Percentiles rank a stretch among this genome's conserved stretches.
Conservation (phyloP, 2,329 filamentous ascomycete genomes). For the Trichoderma sp. region DNA sequence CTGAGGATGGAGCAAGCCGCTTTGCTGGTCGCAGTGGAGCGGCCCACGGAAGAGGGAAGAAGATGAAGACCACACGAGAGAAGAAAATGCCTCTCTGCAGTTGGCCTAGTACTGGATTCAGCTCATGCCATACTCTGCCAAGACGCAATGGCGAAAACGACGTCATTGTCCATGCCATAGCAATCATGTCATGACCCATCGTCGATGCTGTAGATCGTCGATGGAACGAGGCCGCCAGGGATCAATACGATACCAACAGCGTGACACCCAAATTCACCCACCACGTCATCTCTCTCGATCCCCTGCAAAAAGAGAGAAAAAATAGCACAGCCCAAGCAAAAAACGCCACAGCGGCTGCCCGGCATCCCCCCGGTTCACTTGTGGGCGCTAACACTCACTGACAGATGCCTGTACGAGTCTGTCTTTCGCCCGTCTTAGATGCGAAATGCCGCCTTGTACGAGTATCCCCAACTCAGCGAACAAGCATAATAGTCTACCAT, state of each 20-base stretch:
- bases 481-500: neutral
- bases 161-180: neutral
- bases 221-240: neutral
- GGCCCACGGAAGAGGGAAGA: neutral
- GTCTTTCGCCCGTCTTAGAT: neutral
- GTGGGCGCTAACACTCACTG: neutral
- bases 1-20: neutral
- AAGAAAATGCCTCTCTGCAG: constrained; percentile 8
- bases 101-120: neutral
- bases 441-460: neutral
- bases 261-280: neutral
- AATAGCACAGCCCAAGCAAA: neutral
- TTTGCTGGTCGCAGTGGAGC: neutral
- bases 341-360: constrained; percentile 6
- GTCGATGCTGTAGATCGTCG: neutral
- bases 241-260: neutral
- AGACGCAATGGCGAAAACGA: neutral
- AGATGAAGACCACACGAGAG: neutral
- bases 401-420: neutral
- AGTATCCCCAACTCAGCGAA: neutral
- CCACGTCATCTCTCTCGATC: neutral
- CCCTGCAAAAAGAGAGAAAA: neutral
- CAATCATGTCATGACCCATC: neutral
- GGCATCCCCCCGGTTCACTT: neutral
- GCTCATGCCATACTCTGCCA: neutral